phyloP scores from a whole-genome alignment of 2,329 filamentous ascomycete genomes.

The Atkinsonella hypoxylon region DNA sequence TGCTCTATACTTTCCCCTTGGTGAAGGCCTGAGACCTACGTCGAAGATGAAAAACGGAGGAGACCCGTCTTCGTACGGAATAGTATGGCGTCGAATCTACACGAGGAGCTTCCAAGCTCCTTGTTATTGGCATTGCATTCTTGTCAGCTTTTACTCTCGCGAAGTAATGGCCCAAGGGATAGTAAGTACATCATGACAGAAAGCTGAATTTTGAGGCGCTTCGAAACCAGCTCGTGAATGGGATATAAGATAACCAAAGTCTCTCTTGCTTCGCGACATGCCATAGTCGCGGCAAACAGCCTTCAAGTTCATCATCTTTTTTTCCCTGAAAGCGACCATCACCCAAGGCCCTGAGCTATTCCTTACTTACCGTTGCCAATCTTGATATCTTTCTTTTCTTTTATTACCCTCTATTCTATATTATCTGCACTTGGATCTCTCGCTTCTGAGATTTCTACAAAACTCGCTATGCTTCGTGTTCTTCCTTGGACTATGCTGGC shows the following conservation, averaged over 20 bases:
- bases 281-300: neutral
- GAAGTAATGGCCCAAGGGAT: neutral
- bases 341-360: neutral
- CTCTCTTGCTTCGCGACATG: neutral
- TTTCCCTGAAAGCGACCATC: neutral
- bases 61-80: neutral
- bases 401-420: neutral
- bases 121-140: conserved; percentile 10
- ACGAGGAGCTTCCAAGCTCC: conserved; percentile 3
- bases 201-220: neutral
- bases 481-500: conserved; percentile 16
- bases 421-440: neutral
- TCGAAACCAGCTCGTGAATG: neutral
- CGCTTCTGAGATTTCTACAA: neutral
- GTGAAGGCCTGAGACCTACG: neutral
- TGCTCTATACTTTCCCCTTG: neutral
- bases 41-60: neutral
- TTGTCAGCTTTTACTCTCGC: neutral
- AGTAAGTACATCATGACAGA: neutral
- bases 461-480: conserved; percentile 14
- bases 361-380: neutral
- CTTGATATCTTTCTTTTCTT: neutral
- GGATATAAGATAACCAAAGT: conserved; percentile 4
- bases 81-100: neutral
- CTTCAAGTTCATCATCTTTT: neutral